phyloP scores from a whole-genome alignment of 1,139 yeast genomes.

The Candida neerlandica region DNA sequence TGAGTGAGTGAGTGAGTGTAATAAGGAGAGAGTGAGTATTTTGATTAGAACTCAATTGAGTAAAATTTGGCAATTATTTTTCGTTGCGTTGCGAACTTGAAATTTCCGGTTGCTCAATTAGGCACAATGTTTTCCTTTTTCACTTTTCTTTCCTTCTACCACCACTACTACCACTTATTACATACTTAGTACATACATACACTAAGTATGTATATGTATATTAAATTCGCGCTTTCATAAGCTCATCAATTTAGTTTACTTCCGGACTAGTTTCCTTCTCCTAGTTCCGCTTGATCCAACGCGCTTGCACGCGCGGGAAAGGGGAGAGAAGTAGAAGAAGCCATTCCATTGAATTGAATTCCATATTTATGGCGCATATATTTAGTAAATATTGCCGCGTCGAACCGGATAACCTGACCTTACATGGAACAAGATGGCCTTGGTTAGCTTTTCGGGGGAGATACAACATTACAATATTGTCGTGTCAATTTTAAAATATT shows the following conservation, averaged over 20 bases:
- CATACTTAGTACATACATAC: not conserved
- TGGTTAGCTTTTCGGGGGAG: not conserved
- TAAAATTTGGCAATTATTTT: not conserved
- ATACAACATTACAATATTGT: not conserved
- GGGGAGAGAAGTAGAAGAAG: too few species aligned
- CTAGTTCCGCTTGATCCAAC: too few species aligned
- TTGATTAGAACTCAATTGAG: constrained; percentile 5
- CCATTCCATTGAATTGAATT: too few species aligned
- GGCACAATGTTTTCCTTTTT: not conserved
- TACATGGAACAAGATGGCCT: not conserved
- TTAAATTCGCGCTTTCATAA: not conserved
- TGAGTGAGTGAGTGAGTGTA: not conserved
- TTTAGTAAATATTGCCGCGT: too few species aligned
- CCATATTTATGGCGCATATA: too few species aligned
- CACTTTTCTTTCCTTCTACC: not conserved
- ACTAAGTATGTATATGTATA: not conserved
- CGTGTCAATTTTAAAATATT: not conserved
- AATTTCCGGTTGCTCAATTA: constrained; percentile 2
- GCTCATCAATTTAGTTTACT: too few species aligned
- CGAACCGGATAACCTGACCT: too few species aligned
- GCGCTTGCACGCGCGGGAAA: too few species aligned
- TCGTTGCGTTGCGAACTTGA: constrained; percentile 7
- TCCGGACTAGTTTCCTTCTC: too few species aligned
- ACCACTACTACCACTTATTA: too few species aligned
- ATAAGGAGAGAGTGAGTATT: not conserved